These are phyloP conservation scores for Blastobotrys peoriensis DNA, from an alignment of 805 yeast genomes.

Conservation along the genomic window DNA sequence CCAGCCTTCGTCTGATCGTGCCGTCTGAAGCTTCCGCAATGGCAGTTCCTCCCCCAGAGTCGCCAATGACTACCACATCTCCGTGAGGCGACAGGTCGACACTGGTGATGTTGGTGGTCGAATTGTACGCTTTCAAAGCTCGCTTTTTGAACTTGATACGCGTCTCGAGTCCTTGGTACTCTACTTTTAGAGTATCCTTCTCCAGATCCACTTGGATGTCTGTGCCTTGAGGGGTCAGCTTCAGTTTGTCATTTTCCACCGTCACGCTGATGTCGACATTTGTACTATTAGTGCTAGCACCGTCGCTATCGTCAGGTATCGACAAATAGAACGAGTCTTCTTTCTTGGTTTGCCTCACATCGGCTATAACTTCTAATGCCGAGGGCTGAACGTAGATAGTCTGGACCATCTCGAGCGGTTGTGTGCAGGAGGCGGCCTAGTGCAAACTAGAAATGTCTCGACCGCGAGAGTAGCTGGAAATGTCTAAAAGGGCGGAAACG, in stretches of 20 bases:
- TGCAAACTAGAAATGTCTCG: too few relatives aligned
- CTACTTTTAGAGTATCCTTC: too few relatives aligned
- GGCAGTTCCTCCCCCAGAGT: constrained; percentile 30
- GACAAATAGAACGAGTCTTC: constrained; percentile 24
- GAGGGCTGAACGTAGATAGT: constrained; percentile 39
- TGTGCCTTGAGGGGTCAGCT: neutral
- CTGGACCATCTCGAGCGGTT: too few relatives aligned
- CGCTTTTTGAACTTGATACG: too few relatives aligned
- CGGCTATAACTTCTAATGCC: constrained; percentile 40
- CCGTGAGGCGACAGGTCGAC: constrained; percentile 33
- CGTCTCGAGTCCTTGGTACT: too few relatives aligned
- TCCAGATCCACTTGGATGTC: too few relatives aligned
- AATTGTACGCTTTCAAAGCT: too few relatives aligned
- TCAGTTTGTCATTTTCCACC: neutral
- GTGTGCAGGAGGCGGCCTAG: too few relatives aligned
- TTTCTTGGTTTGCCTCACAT: constrained; percentile 30
- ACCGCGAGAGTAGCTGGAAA: too few relatives aligned
- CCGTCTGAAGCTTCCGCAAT: constrained; percentile 21
- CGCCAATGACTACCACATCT: constrained; percentile 31
- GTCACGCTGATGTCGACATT: neutral
- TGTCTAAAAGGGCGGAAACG: too few relatives aligned
- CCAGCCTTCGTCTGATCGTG: constrained; percentile 18
- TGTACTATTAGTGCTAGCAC: neutral
- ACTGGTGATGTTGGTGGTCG: constrained; percentile 25
- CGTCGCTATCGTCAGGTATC: neutral